phyloP scores from a whole-genome alignment of 768 basidiomycete species.

The Hirschioporus abietinus region DNA sequence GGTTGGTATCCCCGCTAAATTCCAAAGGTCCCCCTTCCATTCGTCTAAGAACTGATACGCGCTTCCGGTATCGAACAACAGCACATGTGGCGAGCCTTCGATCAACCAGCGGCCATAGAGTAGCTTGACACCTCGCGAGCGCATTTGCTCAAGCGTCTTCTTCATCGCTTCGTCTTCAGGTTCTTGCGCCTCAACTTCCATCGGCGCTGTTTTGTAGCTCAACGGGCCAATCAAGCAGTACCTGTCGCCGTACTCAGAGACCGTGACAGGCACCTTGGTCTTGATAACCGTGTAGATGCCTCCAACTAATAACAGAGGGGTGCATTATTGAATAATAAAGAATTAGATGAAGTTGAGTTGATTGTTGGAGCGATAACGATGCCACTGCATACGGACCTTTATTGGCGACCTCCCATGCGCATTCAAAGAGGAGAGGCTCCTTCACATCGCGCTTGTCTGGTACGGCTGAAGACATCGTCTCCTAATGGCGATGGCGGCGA shows the following conservation, averaged over 20 bases:
- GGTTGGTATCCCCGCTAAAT: slow-evolving; percentile 93
- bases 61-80: slow-evolving; percentile 93
- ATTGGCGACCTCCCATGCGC: slow-evolving; percentile 98
- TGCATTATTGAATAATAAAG: not conserved
- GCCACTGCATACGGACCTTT: slow-evolving; percentile 37
- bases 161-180: slow-evolving; percentile 77
- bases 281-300: slow-evolving; percentile 99
- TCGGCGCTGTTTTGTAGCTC: slow-evolving; percentile 95
- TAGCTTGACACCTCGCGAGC: slow-evolving; percentile 83
- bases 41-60: slow-evolving; percentile 87
- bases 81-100: slow-evolving; percentile 91
- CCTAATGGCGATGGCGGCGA: not conserved
- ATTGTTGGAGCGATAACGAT: slow-evolving; percentile 5
- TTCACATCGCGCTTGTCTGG: slow-evolving; percentile 61
- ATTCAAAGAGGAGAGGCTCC: slow-evolving; percentile 84
- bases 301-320: slow-evolving; percentile 48
- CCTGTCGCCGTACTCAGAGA: slow-evolving; percentile 90
- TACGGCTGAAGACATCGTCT: not conserved
- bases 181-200: slow-evolving; percentile 96
- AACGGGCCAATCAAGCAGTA: slow-evolving; percentile 98
- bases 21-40: slow-evolving; percentile 99
- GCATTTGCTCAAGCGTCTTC: slow-evolving; percentile 77
- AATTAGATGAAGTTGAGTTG: not conserved
- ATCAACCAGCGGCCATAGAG: slow-evolving; percentile 98
- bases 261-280: slow-evolving; percentile 98